phyloP scores from a whole-genome alignment of 225 moss, liverwort and hornwort species.

The Rhytidiadelphus loreus region DNA sequence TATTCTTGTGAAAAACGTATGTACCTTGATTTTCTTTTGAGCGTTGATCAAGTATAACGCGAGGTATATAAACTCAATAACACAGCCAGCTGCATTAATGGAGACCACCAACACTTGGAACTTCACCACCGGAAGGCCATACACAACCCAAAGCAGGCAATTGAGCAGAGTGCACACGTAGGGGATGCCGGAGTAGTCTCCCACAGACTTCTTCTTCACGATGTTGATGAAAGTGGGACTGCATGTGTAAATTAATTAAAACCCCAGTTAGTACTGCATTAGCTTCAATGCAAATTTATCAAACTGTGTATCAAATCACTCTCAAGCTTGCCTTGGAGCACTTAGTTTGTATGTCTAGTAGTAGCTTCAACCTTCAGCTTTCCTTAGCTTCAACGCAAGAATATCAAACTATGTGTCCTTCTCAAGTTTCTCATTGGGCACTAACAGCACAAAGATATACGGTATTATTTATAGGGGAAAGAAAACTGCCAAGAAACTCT shows the following conservation, averaged over 20 bases:
- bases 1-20: neutral
- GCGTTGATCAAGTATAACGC: conserved; percentile 23
- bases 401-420: neutral
- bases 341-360: neutral
- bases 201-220: conserved; percentile 29
- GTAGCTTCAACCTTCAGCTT: neutral
- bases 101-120: conserved; percentile 45
- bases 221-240: conserved; percentile 46
- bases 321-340: neutral
- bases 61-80: conserved; percentile 33
- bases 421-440: neutral
- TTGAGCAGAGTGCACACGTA: conserved; percentile 62
- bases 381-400: neutral
- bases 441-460: neutral
- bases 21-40: conserved; percentile 21
- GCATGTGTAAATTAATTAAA: neutral
- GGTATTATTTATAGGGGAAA: neutral
- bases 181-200: conserved; percentile 46
- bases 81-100: conserved; percentile 37
- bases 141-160: conserved; percentile 53
- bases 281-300: neutral
- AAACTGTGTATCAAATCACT: neutral
- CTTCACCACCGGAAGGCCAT: conserved; percentile 48
- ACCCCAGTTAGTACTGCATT: neutral
- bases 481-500: neutral